Percentiles rank a stretch among this genome's conserved stretches.
Conservation (phyloP, 768 basidiomycete genomes). For the Serendipita sp. region DNA sequence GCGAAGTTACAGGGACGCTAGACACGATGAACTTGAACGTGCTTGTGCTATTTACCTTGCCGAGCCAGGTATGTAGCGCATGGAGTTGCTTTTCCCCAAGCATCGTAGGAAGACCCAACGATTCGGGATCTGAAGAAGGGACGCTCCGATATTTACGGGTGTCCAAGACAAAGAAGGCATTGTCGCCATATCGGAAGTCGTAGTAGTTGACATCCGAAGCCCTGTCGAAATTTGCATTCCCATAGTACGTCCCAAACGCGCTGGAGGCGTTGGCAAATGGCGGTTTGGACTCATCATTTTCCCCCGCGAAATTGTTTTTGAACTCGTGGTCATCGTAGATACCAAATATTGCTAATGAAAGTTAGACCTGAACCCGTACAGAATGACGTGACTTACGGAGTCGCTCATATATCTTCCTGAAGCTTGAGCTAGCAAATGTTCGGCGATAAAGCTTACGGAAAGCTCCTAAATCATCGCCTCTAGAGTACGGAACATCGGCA, state of each 20-base stretch:
- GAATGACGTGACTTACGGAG: constrained; percentile 35
- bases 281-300: constrained; percentile 33
- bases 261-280: constrained; percentile 43
- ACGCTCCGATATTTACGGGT: constrained; percentile 44
- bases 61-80: constrained; percentile 48
- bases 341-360: constrained; percentile 39
- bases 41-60: constrained; percentile 48
- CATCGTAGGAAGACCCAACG: constrained; percentile 37
- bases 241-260: constrained; percentile 50
- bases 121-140: constrained; percentile 22
- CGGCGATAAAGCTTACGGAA: constrained; percentile 55
- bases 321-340: constrained; percentile 69
- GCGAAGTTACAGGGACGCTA: constrained; percentile 58
- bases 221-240: constrained; percentile 45
- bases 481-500: constrained; percentile 51
- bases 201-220: constrained; percentile 35
- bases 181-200: constrained; percentile 49
- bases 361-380: background rate
- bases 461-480: constrained; percentile 38
- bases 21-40: constrained; percentile 67
- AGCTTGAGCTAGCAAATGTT: constrained; percentile 47
- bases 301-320: constrained; percentile 50
- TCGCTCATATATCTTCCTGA: constrained; percentile 49
- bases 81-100: constrained; percentile 50
- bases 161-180: constrained; percentile 67